phyloP scores from a whole-genome alignment of 768 basidiomycete genomes.

The Leucosporidium yakuticum region DNA sequence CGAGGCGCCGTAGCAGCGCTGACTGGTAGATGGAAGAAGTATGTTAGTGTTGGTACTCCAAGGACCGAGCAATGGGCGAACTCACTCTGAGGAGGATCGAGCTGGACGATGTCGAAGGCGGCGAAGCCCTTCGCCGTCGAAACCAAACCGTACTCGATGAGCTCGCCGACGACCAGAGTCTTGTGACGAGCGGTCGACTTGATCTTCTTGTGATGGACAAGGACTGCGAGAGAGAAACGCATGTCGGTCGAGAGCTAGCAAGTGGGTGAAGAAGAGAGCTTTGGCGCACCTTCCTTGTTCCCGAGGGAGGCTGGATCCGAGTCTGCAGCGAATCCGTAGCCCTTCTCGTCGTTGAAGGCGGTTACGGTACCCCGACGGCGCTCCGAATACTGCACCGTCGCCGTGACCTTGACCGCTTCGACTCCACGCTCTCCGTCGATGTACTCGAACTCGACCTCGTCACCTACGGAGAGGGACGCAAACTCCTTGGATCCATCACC shows the following conservation, averaged over 20 bases:
- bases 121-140: neutral
- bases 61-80: too few relatives aligned
- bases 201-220: conserved; percentile 4
- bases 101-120: neutral
- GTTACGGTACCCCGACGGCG: neutral
- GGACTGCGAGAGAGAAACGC: neutral
- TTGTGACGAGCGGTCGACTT: neutral
- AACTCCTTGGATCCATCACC: neutral
- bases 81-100: neutral
- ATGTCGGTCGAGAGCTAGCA: neutral
- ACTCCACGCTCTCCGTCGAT: neutral
- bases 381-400: neutral
- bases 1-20: too few relatives aligned
- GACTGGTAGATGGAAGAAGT: neutral
- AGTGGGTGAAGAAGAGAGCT: neutral
- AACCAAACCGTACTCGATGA: neutral
- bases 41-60: neutral
- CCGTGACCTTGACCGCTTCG: conserved; percentile 3
- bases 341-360: neutral
- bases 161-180: neutral
- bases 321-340: neutral
- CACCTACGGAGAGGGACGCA: neutral
- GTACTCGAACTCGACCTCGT: conserved; percentile 9
- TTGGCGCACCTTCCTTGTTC: neutral
- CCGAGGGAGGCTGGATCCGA: neutral